Evolutionary conservation across 1,284 basidiomycete genomes (phyloP).

Genomic region (Tylopilus orsonianus): DNA sequence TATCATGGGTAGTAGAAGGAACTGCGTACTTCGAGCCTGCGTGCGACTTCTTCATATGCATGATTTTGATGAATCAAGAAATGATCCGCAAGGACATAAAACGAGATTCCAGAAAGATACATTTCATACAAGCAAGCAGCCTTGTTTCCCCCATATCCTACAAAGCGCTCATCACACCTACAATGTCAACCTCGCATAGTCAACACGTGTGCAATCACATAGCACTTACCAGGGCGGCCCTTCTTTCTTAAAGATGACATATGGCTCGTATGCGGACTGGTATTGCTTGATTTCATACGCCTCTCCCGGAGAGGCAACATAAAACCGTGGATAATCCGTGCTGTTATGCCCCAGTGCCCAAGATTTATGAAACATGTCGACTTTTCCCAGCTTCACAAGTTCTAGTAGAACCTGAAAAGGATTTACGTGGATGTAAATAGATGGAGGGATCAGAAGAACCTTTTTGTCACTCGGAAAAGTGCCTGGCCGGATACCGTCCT

Average conservation of each 20-base stretch:
- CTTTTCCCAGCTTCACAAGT: conserved; percentile 51
- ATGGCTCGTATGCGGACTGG: conserved; percentile 82
- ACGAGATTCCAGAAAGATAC: conserved; percentile 67
- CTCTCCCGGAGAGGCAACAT: conserved; percentile 58
- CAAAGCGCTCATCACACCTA: conserved; percentile 86
- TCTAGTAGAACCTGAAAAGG: conserved; percentile 50
- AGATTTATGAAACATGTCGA: conserved; percentile 73
- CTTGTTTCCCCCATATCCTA: conserved; percentile 79
- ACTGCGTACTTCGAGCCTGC: conserved; percentile 59
- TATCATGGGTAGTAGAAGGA: neutral
- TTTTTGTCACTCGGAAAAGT: conserved; percentile 67
- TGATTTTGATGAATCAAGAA: conserved; percentile 87
- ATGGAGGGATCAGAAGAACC: conserved; percentile 34
- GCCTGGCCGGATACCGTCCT: conserved; percentile 55
- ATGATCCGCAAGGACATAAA: conserved; percentile 80
- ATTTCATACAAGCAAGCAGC: conserved; percentile 67
- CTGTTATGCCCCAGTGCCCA: conserved; percentile 81
- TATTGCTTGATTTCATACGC: conserved; percentile 74
- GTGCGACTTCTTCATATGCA: conserved; percentile 70
- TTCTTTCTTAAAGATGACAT: conserved; percentile 76
- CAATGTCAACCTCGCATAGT: neutral
- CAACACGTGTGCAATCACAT: neutral
- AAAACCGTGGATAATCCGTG: conserved; percentile 73
- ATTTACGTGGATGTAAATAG: neutral
- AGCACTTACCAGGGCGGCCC: conserved; percentile 64